Conservation (phyloP, 2,329 filamentous ascomycete genomes). For the Paecilomyces variotii region DNA sequence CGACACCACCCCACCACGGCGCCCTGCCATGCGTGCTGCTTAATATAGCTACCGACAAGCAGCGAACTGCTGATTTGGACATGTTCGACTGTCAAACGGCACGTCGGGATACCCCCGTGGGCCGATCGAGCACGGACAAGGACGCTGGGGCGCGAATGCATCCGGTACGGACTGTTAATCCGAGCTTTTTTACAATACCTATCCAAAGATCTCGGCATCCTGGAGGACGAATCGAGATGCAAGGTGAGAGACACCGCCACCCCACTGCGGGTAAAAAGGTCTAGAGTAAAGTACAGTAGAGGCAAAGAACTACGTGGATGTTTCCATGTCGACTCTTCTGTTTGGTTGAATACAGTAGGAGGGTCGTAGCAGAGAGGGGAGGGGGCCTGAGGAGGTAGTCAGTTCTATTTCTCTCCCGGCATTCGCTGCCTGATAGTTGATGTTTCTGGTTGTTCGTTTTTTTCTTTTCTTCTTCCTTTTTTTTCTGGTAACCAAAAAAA, state of each 20-base stretch:
- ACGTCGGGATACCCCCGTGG: neutral
- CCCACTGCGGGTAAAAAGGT: neutral
- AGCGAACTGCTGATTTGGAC: neutral
- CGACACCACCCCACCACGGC: neutral
- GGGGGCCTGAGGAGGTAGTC: neutral
- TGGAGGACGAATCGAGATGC: neutral
- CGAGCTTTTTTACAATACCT: neutral
- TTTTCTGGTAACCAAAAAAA: neutral
- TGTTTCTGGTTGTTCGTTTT: neutral
- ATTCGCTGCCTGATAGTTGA: neutral
- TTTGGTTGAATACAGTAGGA: neutral
- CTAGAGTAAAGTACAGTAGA: neutral
- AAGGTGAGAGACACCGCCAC: neutral
- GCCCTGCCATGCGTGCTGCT: neutral
- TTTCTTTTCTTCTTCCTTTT: neutral
- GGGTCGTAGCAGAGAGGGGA: neutral
- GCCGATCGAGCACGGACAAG: neutral
- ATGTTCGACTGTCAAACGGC: neutral
- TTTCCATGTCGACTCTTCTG: neutral
- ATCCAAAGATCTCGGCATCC: neutral
- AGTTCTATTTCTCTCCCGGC: neutral
- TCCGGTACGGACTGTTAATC: neutral
- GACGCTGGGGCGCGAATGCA: neutral
- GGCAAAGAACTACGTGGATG: neutral
- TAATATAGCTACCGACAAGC: neutral